Evolutionary conservation across 2,329 filamentous ascomycete species (phyloP), one percentile per base, ranked within the genome.

Genomic region (Fusarium sp.): DNA sequence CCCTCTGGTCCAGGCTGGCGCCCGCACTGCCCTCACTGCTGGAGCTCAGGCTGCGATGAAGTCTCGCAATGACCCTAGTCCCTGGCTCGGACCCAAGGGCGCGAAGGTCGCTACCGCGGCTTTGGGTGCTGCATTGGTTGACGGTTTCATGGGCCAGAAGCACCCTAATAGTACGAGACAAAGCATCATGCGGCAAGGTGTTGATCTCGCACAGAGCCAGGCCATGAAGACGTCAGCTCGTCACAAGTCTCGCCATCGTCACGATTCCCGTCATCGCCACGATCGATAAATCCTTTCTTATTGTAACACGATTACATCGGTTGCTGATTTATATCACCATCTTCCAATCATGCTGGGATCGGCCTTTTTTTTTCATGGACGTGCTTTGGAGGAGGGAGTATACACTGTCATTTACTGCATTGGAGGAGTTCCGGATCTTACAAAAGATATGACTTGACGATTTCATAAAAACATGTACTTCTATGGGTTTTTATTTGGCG

Each of bases 21-120:
- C 85, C 2, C 83, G 84, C 5, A 85, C 85, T 2, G 86, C 86
- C 4, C 77, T 88, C 1, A 82, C 84, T 37, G 87, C 86, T 1
- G 87, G 86, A 38, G 87, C 86, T 2, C 81, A 87, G 57, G 85
- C 86, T 4, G 85, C 85, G 10, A 85, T 87, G 80, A 82, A 85
- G 57, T 81, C 85, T 57, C 84, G 85, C 58, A 82, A 84, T 54
- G 84, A 87, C 18, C 81, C 82, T 1, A 84, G 86, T 3, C 79
- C 83, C 1, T 88, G 87, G 87, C 78, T 85, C 6, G 85, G 87
- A 0, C 78, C 84, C 13, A 88, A 88, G 71, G 86, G 86, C 6
- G 84, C 84, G 52, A 86, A 85, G 62, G 80, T 88, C 4, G 87
- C 85, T 2, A 85, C 85, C 2, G 86, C 86, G 2, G 87, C 86